Conservation (phyloP, 140 eudicot species). For the Oenanthe javanica region DNA sequence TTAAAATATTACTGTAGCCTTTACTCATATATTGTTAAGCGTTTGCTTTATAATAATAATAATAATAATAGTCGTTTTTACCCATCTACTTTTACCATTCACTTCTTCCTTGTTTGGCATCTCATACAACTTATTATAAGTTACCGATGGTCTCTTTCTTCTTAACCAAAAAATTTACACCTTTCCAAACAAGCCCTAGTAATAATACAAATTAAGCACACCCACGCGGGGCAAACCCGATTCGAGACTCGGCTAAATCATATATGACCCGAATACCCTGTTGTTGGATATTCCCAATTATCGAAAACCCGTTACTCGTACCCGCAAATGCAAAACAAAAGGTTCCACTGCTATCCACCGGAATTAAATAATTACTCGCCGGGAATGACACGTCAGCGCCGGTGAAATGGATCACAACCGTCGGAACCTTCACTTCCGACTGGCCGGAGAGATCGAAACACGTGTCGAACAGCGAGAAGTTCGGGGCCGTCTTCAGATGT, state of each 20-base stretch:
- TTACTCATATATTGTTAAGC: background rate
- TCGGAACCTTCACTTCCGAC: slow-evolving; percentile 85
- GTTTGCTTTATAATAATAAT: too few relatives aligned
- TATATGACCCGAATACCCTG: slow-evolving; percentile 80
- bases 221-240: slow-evolving; percentile 75
- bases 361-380: slow-evolving; percentile 83
- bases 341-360: slow-evolving; percentile 67
- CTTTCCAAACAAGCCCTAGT: background rate
- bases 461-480: slow-evolving; percentile 74
- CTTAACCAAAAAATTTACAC: background rate
- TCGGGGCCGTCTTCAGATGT: slow-evolving; percentile 47
- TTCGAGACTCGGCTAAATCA: slow-evolving; percentile 59
- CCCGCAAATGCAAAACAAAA: slow-evolving; percentile 95
- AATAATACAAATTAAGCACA: background rate
- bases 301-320: slow-evolving; percentile 70
- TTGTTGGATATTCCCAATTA: slow-evolving; percentile 87
- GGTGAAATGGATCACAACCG: slow-evolving; percentile 79
- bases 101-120: background rate
- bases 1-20: too few relatives aligned
- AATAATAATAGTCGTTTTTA: too few relatives aligned
- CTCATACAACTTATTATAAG: background rate
- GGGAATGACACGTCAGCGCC: slow-evolving; percentile 84
- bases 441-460: slow-evolving; percentile 80
- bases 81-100: background rate
- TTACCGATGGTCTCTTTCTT: background rate